Conservation (phyloP, 805 yeast genomes). For the Lachancea quebecensis region DNA sequence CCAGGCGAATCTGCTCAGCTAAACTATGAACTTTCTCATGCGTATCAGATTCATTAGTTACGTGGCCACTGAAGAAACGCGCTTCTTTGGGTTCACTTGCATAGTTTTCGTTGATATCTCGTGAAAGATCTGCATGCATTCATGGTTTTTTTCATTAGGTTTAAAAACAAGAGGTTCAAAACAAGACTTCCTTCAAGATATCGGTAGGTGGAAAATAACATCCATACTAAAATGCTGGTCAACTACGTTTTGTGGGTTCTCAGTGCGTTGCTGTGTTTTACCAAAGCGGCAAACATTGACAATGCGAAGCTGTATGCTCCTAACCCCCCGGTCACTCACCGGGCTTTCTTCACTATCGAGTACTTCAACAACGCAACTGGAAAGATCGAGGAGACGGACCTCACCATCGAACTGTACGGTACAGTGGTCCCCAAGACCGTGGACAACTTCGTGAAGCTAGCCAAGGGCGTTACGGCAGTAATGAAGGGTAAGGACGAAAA, state of each 20-base stretch:
- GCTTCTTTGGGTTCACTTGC: too few relatives aligned
- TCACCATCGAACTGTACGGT: constrained; percentile 60
- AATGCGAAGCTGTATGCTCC: constrained; percentile 21
- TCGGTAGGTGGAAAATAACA: not conserved
- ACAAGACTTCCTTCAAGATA: not conserved
- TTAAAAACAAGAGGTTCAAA: not conserved
- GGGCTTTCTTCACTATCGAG: constrained; percentile 22
- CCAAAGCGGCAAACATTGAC: not conserved
- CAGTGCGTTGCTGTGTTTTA: not conserved
- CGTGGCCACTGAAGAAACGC: too few relatives aligned
- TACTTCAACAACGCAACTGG: constrained; percentile 17
- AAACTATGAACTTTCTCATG: too few relatives aligned
- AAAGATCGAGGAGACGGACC: constrained; percentile 17
- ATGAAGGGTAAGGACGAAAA: constrained; percentile 21
- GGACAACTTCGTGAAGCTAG: constrained; percentile 47
- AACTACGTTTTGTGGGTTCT: constrained; percentile 1
- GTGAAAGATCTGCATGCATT: too few relatives aligned
- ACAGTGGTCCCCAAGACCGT: constrained; percentile 58
- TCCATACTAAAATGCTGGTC: not conserved
- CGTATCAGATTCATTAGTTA: too few relatives aligned
- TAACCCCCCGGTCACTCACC: constrained; percentile 30
- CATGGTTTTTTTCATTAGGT: not conserved
- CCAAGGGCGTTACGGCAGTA: constrained; percentile 37
- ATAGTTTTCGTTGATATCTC: too few relatives aligned
- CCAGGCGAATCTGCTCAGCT: too few relatives aligned